Percentiles rank a stretch among this genome's conserved stretches.
Evolutionary conservation across 352 stramenopile species (phyloP).

Genomic region (Pythium rhizo-oryzae): DNA sequence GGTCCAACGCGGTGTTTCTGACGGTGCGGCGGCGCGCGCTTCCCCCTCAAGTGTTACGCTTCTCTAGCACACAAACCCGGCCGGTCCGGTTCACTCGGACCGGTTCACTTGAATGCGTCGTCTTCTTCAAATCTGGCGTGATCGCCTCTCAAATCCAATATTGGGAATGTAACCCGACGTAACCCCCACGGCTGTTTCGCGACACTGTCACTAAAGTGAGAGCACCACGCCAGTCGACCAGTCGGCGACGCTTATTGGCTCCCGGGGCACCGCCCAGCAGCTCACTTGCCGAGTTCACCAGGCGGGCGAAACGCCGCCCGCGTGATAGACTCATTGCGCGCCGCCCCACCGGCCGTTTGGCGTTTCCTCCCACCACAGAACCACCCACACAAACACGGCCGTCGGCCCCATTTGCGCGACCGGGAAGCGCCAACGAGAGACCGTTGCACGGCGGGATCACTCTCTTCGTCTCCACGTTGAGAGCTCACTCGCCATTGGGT

Average conservation of each 20-base stretch:
- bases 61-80: slow-evolving; percentile 26
- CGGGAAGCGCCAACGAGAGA: no score
- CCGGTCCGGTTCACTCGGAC: slow-evolving; percentile 20
- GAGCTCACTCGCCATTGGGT: neutral
- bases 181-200: no score
- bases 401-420: neutral
- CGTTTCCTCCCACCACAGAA: neutral
- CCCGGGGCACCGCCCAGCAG: neutral
- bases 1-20: slow-evolving; percentile 14
- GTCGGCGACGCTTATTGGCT: slow-evolving; percentile 18
- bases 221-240: slow-evolving; percentile 25
- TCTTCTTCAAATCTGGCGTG: slow-evolving; percentile 5
- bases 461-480: neutral
- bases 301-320: slow-evolving; percentile 14
- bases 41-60: slow-evolving; percentile 21
- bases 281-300: neutral
- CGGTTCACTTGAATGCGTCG: slow-evolving; percentile 18
- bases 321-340: neutral
- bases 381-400: neutral
- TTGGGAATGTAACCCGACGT: neutral
- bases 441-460: neutral
- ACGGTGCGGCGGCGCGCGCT: slow-evolving; percentile 18
- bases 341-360: neutral
- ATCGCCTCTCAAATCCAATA: neutral
- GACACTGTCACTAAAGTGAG: slow-evolving; percentile 21